phyloP scores from a whole-genome alignment of 2,329 filamentous ascomycete genomes.

The Cercospora zeina region DNA sequence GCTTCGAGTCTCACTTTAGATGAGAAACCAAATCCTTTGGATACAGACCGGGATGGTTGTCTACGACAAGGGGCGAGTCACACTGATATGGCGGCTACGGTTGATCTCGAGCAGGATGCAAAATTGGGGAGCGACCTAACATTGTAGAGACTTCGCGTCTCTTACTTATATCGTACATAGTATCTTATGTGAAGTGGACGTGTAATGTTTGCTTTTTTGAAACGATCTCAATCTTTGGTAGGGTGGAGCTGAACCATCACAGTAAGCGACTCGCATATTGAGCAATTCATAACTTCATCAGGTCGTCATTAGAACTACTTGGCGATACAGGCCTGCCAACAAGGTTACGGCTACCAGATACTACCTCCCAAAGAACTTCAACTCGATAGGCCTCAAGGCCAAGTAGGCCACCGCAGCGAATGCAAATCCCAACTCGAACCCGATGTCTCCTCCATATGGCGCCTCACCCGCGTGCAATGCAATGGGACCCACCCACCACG shows the following conservation, averaged over 20 bases:
- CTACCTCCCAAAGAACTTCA: slow-evolving; percentile 42
- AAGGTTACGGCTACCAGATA: background rate
- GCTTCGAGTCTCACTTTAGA: background rate
- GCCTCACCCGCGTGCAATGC: slow-evolving; percentile 58
- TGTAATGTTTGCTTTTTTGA: slow-evolving; percentile 1
- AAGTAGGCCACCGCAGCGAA: slow-evolving; percentile 59
- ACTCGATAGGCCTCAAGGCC: slow-evolving; percentile 53
- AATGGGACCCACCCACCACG: slow-evolving; percentile 68
- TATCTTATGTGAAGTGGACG: slow-evolving; percentile 1
- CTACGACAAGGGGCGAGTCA: slow-evolving; percentile 5
- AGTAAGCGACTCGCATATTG: background rate
- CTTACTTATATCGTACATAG: background rate
- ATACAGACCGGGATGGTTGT: slow-evolving; percentile 1
- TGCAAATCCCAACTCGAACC: slow-evolving; percentile 66
- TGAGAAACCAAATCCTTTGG: background rate
- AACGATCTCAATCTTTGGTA: background rate
- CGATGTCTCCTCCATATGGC: slow-evolving; percentile 59
- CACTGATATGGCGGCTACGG: background rate
- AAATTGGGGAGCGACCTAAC: background rate
- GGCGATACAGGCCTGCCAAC: background rate
- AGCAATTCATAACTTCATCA: background rate
- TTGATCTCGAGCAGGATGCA: slow-evolving; percentile 2
- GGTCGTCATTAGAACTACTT: background rate
- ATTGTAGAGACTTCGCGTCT: background rate
- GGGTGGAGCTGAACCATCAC: background rate